phyloP scores from a whole-genome alignment of 768 basidiomycete genomes.

The Tylopilus rubrobrunneus region DNA sequence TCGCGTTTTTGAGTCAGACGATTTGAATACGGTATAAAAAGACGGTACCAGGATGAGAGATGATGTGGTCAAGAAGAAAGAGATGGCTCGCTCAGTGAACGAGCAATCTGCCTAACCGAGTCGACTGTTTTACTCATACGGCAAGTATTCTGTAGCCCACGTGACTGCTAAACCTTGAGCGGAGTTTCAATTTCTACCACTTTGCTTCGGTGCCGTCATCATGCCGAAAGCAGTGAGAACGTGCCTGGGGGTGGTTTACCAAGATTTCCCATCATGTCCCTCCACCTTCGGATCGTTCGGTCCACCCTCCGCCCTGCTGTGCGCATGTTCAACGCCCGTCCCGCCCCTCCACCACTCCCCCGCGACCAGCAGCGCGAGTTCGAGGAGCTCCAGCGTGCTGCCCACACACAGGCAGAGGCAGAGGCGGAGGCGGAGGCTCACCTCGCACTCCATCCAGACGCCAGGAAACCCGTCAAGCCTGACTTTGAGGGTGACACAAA shows the following conservation, averaged over 20 bases:
- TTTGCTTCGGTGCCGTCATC: no score
- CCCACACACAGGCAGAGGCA: slow-evolving; percentile 32
- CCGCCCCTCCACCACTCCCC: slow-evolving; percentile 74
- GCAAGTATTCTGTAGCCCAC: not conserved
- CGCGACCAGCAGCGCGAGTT: slow-evolving; percentile 78
- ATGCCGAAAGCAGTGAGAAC: not conserved
- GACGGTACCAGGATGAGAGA: no score
- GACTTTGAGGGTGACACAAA: slow-evolving; percentile 82
- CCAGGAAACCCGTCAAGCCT: slow-evolving; percentile 50
- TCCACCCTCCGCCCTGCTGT: not conserved
- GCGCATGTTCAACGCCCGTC: slow-evolving; percentile 38
- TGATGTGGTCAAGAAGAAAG: no score
- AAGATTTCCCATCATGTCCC: not conserved
- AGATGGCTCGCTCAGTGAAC: not conserved
- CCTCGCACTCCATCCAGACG: slow-evolving; percentile 56
- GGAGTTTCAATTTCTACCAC: not conserved
- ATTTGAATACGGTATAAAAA: no score
- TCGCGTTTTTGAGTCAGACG: no score
- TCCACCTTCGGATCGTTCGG: not conserved
- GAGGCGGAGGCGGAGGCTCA: slow-evolving; percentile 35
- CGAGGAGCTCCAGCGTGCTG: slow-evolving; percentile 71
- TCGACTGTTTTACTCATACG: not conserved
- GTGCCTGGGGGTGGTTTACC: not conserved
- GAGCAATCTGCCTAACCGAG: not conserved
- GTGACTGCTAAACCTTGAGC: not conserved